A percentile compares a stretch with the other conserved stretches of the same genome.
Evolutionary conservation across 495 filamentous ascomycete species (phyloP).

Genomic region (Neurospora sp.): DNA sequence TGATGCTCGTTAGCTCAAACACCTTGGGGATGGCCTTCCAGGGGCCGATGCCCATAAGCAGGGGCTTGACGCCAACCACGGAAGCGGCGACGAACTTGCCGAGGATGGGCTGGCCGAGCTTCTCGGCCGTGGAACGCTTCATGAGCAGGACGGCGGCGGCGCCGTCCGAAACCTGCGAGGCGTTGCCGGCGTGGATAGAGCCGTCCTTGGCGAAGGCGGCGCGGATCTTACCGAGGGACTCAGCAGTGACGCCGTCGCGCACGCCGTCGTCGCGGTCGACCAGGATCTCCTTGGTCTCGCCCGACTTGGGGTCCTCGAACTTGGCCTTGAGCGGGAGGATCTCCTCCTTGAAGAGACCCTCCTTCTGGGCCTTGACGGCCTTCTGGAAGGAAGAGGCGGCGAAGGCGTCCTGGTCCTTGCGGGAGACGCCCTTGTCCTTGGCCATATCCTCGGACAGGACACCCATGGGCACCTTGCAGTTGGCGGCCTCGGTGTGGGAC

Average conservation of each 20-base stretch:
- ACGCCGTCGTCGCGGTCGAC: constrained; percentile 86
- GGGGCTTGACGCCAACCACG: constrained; percentile 79
- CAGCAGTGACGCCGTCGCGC: constrained; percentile 71
- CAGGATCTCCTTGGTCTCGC: constrained; percentile 73
- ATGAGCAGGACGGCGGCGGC: constrained; percentile 92
- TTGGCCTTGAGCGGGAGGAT: constrained; percentile 80
- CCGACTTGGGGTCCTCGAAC: constrained; percentile 79
- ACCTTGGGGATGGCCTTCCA: constrained; percentile 94
- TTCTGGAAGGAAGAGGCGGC: constrained; percentile 86
- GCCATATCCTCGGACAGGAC: constrained; percentile 92
- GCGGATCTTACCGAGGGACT: constrained; percentile 79
- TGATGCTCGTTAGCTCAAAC: constrained; percentile 74
- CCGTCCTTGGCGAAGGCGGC: constrained; percentile 88
- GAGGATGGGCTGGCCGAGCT: constrained; percentile 76
- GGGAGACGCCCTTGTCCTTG: constrained; percentile 62
- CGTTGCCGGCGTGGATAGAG: constrained; percentile 93
- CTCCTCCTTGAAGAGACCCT: constrained; percentile 86
- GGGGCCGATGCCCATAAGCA: constrained; percentile 93
- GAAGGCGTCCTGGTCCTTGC: constrained; percentile 74
- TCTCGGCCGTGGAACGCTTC: constrained; percentile 86
- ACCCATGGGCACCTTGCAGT: constrained; percentile 99
- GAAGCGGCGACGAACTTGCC: constrained; percentile 78
- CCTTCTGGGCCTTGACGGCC: constrained; percentile 73
- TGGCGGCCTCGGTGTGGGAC: constrained; percentile 67
- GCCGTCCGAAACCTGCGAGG: constrained; percentile 89